Evolutionary conservation across 2,329 filamentous ascomycete species (phyloP), one percentile per base, ranked within the genome.

Genomic region (Fusarium mundagurra): DNA sequence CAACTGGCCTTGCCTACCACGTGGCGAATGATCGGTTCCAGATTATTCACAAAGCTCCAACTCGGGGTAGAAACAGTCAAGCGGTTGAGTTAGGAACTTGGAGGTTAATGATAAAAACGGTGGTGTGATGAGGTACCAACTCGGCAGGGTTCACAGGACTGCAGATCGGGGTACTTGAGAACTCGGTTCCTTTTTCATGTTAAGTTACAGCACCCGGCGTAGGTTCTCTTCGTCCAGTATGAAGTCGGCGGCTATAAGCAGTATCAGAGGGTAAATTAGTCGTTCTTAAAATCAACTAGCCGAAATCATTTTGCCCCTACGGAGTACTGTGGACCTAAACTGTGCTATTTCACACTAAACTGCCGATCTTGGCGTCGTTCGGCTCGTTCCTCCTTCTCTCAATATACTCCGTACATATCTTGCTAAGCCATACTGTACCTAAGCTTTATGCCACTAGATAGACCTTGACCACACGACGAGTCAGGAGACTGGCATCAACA

Each of bases 1-100:
- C 18, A 17, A 9, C 18, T 8, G 20, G 7, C 34, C 14, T 38
- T 54, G 14, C 1, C 0, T 8, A 27, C 22, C 9, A 13, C 18
- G 8, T 8, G 13, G 2, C 5, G 1, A 17, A 17, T 11, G 1
- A 1, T 54, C 2, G 24, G 24, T 12, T 18, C 10, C 20, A 14
- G 7, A 9, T 38, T 38, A 5, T 12, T 10, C 20, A 38, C 10
- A 54, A n/a, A 39, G 10, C 4, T 14, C 14, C 39, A 38, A 18
- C 10, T 3, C 7, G 14, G 18, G 24, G n/a, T 7, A 6, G 10
- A 17, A 4, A 16, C 11, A 16, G 1, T 2, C 3, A 14, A 51
- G 3, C 6, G 2, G 17, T 16, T 16, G 3, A 11, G 3, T 24
- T 20, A 14, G 8, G 31, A 51, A 20, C n/a, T 14, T 20, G 22